Evolutionary conservation across 805 yeast species (phyloP), one percentile per base, ranked within the genome.

Genomic region (Yarrowia deformans): DNA sequence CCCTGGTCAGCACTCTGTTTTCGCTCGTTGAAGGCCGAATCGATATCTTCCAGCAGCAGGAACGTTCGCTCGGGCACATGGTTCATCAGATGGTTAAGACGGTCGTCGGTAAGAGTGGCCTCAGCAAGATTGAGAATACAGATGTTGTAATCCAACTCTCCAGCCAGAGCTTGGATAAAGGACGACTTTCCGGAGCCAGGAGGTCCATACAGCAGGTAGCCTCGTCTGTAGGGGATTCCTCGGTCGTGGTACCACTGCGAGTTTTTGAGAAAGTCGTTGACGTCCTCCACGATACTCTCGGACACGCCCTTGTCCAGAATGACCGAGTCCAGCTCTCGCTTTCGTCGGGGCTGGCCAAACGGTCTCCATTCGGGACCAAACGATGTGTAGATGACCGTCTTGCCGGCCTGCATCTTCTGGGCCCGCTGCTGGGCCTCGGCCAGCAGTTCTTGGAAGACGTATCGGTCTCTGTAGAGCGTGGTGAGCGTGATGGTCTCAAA

Each of bases 321-420:
- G 16, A 95, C 99, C 8, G 97, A 90, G 4, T 90, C 94, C 46
- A 94, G 79, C 35, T 89, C 79, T 73, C 99, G 83, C 79, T 94
- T 94, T 74, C 88, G 89, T 71, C 97, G 84, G 1, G 99, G 98
- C 76, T 89, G 93, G 1, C 99, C 99, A 81, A 95, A 95, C 5
- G 97, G 97, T 75, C 98, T 84, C 99, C 99, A 95, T 76, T 95
- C 99, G 37, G 97, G 97, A 0, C 98, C 99, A 91, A 95, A 94
- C 12, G 97, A 90, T 4, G 97, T 91, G 78, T 86, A 95, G 6
- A 95, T 80, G 8, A 95, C 98, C 0, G 98, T 95, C 76, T 93
- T 94, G 8, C 99, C 98, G 76, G 92, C 97, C 70, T 90, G 89
- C 39, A 89, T 84, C 74, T 86, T 87, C 76, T 93, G 82, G 0